Conservation (phyloP, 352 stramenopile genomes). For the Phytophthora crassamura region DNA sequence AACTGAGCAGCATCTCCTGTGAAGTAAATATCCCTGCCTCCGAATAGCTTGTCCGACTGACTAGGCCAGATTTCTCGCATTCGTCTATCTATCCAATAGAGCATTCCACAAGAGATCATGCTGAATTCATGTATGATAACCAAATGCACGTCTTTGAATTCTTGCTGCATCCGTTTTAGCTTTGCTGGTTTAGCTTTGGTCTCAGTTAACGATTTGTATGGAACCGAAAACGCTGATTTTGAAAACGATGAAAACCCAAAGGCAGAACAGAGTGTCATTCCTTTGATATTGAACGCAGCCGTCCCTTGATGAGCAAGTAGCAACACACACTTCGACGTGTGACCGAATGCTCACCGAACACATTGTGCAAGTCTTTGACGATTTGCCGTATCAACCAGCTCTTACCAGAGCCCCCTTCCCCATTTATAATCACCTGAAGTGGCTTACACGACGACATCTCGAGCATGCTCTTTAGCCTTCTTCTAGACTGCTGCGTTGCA, state of each 20-base stretch:
- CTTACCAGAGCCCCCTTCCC: not conserved
- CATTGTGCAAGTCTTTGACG: conserved; percentile 2
- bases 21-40: not conserved
- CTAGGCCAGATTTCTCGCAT: not conserved
- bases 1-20: not conserved
- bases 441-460: not conserved
- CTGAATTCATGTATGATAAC: no score
- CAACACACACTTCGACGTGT: not conserved
- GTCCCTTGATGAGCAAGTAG: not conserved
- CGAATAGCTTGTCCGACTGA: not conserved
- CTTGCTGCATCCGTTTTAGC: no score
- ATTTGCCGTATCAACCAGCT: not conserved
- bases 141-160: no score
- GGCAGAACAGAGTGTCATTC: not conserved
- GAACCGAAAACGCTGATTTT: not conserved
- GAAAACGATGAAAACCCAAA: conserved; percentile 4
- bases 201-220: not conserved
- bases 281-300: conserved; percentile 2
- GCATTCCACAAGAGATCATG: not conserved
- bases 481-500: not conserved
- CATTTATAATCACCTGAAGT: not conserved
- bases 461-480: not conserved
- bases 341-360: not conserved
- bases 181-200: no score
- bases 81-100: conserved; percentile 2